Evolutionary conservation across 2,329 filamentous ascomycete species (phyloP).

Genomic region (Cadophora malorum): DNA sequence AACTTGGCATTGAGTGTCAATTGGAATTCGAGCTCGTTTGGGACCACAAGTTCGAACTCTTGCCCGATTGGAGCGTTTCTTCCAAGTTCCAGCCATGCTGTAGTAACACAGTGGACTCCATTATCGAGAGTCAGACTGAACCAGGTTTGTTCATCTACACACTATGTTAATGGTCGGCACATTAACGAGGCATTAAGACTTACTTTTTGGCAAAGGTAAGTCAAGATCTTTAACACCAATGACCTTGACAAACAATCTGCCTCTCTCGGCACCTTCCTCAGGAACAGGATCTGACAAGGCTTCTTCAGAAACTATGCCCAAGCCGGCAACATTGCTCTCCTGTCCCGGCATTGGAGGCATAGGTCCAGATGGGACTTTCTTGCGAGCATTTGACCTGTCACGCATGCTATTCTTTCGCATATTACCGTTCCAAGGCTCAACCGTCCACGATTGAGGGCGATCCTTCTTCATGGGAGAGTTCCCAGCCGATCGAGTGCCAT

Average conservation of each 20-base stretch:
- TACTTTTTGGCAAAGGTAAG: slow-evolving; percentile 87
- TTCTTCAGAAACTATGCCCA: slow-evolving; percentile 70
- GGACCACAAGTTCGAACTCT: slow-evolving; percentile 96
- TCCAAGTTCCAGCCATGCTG: slow-evolving; percentile 90
- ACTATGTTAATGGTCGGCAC: slow-evolving; percentile 39
- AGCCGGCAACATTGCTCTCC: slow-evolving; percentile 71
- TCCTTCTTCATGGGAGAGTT: slow-evolving; percentile 76
- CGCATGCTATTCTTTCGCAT: slow-evolving; percentile 68
- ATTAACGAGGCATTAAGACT: slow-evolving; percentile 47
- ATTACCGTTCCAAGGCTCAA: slow-evolving; percentile 95
- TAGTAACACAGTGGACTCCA: slow-evolving; percentile 96
- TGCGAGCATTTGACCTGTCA: slow-evolving; percentile 60
- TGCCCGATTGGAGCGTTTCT: slow-evolving; percentile 94
- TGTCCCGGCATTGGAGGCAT: slow-evolving; percentile 87
- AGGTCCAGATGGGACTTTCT: slow-evolving; percentile 55
- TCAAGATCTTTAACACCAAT: slow-evolving; percentile 96
- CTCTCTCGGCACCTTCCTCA: slow-evolving; percentile 85
- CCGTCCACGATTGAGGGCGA: slow-evolving; percentile 91
- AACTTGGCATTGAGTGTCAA: slow-evolving; percentile 95
- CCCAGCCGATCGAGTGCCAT: slow-evolving; percentile 63
- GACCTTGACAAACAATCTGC: slow-evolving; percentile 97
- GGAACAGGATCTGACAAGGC: slow-evolving; percentile 58
- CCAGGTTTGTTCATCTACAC: slow-evolving; percentile 81
- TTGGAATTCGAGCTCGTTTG: slow-evolving; percentile 98
- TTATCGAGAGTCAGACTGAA: slow-evolving; percentile 99